Base-by-base conservation (phyloP, 1,284 basidiomycete species). In the Cerrena zonata region DNA sequence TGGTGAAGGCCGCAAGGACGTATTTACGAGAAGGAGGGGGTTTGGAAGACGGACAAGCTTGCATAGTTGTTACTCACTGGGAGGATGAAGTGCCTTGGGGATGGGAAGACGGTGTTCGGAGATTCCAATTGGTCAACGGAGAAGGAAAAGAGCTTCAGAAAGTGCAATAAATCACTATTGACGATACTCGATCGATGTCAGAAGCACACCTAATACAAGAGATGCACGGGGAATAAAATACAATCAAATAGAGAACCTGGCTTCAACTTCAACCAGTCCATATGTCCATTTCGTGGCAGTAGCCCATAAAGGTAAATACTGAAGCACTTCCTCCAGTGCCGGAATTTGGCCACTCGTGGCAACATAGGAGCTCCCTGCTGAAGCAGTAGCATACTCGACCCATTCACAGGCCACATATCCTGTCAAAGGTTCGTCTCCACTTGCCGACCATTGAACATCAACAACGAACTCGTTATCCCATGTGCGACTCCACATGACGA, bases 41-140 rank as follows among this genome's bases (percentile, higher is more conserved):
- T 1, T 50, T 79, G 19, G 70, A 74, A 13, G 57, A 67, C 22
- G 71, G 79, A 26, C 90, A 94, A 68, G 87, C 84, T 0, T 85
- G 91, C 13, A 74, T 95, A 1, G 84, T 91, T 2, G 81, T 96
- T 39, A 90, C 84, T 30, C 93, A 95, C 69, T 93, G 89, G 80
- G 87, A 89, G 58, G 86, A 89, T 39, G 93, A 96, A 67, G 83
- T 93, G 19, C 87, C 87, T 2, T 90, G 87, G 87, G 69, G 65
- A 0, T 60, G 55, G 0, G 67, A 69, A 23, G 81, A 86, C 47
- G 82, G 80, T 0, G 57, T 78, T 23, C 63, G 58, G 57, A 63
- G 57, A 50, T 71, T 71, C 45, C 63, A 55, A 46, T 54, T 79
- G 39, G 65, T 71, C 12, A 59, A 66, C 2, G 75, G 76, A 5